Evolutionary conservation across 2,329 filamentous ascomycete species (phyloP).

Genomic region (Biscogniauxia mediterranea): DNA sequence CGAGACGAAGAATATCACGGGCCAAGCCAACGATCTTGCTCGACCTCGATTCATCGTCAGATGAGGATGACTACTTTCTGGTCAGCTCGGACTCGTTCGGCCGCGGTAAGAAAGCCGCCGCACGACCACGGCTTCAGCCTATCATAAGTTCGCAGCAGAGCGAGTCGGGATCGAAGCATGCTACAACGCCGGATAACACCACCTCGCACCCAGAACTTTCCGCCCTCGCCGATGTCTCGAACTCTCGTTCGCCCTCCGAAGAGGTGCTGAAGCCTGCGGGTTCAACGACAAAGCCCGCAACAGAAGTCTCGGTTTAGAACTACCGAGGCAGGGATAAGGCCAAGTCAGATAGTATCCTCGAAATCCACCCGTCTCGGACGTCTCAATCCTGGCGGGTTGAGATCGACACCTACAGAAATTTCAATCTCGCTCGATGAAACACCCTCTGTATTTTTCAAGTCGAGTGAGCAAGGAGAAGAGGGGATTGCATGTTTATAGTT

Average conservation of each 20-base stretch:
- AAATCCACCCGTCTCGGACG: slow-evolving; percentile 8
- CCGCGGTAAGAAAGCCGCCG: slow-evolving; percentile 19
- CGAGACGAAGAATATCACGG: slow-evolving; percentile 17
- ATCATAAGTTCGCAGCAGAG: slow-evolving; percentile 25
- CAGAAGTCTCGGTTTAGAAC: slow-evolving; percentile 16
- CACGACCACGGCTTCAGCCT: slow-evolving; percentile 24
- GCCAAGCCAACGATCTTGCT: slow-evolving; percentile 9
- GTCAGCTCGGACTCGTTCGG: slow-evolving; percentile 24
- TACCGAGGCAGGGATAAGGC: slow-evolving; percentile 9
- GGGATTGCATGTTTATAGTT: not conserved
- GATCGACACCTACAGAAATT: slow-evolving; percentile 3
- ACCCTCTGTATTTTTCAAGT: not conserved
- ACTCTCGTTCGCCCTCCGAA: slow-evolving; percentile 3
- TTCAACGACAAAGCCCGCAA: slow-evolving; percentile 4
- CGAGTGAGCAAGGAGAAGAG: not conserved
- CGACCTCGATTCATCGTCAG: slow-evolving; percentile 20
- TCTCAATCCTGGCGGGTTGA: slow-evolving; percentile 8
- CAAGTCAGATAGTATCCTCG: slow-evolving; percentile 12
- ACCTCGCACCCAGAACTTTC: slow-evolving; percentile 13
- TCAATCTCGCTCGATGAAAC: slow-evolving; percentile 10
- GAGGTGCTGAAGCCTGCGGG: not conserved
- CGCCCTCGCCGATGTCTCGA: slow-evolving; percentile 17
- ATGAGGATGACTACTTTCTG: slow-evolving; percentile 24
- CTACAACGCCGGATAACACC: slow-evolving; percentile 5
- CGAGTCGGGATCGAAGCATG: slow-evolving; percentile 18